Evolutionary conservation across 768 basidiomycete genomes (phyloP).

Genomic region (Clitopilus passeckerianus): DNA sequence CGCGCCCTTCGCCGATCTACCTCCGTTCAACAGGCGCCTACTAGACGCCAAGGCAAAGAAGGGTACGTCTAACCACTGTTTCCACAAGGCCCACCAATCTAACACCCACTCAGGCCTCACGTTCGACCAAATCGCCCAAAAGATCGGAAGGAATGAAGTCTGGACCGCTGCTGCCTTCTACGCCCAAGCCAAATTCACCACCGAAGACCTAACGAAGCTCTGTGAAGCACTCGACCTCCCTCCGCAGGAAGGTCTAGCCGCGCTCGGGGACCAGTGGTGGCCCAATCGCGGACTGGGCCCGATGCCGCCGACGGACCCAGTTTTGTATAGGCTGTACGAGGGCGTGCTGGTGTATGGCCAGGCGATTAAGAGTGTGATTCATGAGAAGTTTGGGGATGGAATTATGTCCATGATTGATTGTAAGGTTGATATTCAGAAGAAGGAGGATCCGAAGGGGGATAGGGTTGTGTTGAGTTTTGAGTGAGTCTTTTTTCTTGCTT

Average conservation of each 20-base stretch:
- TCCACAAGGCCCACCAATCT: not conserved
- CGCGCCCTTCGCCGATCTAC: slow-evolving; percentile 44
- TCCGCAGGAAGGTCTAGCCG: slow-evolving; percentile 27
- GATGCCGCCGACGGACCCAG: slow-evolving; percentile 71
- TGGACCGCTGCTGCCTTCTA: slow-evolving; percentile 84
- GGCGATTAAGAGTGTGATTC: slow-evolving; percentile 76
- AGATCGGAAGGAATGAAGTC: slow-evolving; percentile 68
- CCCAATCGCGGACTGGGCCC: slow-evolving; percentile 70
- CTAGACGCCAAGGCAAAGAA: slow-evolving; percentile 67
- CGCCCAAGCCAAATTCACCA: slow-evolving; percentile 68
- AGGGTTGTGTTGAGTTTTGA: slow-evolving; percentile 77
- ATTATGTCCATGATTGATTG: slow-evolving; percentile 92
- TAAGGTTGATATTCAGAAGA: slow-evolving; percentile 60
- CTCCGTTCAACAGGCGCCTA: slow-evolving; percentile 42
- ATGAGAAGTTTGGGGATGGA: slow-evolving; percentile 86
- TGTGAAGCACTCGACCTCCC: slow-evolving; percentile 44
- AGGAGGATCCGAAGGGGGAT: slow-evolving; percentile 74
- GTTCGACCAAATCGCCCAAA: slow-evolving; percentile 64
- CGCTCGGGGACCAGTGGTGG: slow-evolving; percentile 66
- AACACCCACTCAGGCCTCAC: slow-evolving; percentile 43
- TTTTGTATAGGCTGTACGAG: slow-evolving; percentile 81
- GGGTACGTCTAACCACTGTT: slow-evolving; percentile 28
- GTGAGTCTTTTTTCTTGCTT: slow-evolving; percentile 35
- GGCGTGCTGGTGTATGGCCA: slow-evolving; percentile 74
- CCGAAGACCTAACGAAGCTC: slow-evolving; percentile 54